Base-by-base conservation (phyloP, 768 basidiomycete species). In the Leucocoprinus leucothites region DNA sequence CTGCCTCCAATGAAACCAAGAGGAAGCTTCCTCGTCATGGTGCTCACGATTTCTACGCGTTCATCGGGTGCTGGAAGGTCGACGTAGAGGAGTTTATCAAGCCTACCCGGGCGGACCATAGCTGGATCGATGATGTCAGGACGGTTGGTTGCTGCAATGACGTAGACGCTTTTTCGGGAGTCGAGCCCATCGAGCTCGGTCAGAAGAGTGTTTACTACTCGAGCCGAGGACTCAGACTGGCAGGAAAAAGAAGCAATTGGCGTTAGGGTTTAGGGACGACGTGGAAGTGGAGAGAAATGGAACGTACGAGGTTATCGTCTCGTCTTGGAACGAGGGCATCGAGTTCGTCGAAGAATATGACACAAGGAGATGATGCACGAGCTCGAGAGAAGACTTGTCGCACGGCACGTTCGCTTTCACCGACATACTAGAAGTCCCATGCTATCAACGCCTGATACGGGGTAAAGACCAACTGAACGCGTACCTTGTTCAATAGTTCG, bases 41-140 rank as follows among this genome's bases (percentile, higher is more conserved):
- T 94, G 42, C 84, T 78, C 45, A 94, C 67, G 57, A 98, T 96
- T 67, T 97, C 94, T 5, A 78, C 82, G 19, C 94, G 85, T 68
- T 95, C 95, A 25, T 71, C 65, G 0, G 85, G 59, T 0, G 77
- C 72, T 19, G 94, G 95, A 0, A 96, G 77, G 69, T 96, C 94
- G 63, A 97, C 93, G 63, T 94, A 98, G 41, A 97, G 78, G 4
- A 96, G 79, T 68, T 97, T 97, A 73, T 97, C 95, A 9, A 98
- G 80, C 9, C 95, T 82, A 0, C 95, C 94, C 0, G 95, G 95
- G n/a, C 94, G 89, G 51, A 93, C 91, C 94, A 96, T 95, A 6
- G 95, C 94, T 0, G 94, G 95, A 65, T 98, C 94, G 57, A 97
- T 94, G 86, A 96, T 96, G 72, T 98, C 94, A 1, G 94, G 94